Percentiles rank a stretch among this genome's conserved stretches.
Conservation (phyloP, 2,329 filamentous ascomycete species). For the Xylariomycetidae sp. region DNA sequence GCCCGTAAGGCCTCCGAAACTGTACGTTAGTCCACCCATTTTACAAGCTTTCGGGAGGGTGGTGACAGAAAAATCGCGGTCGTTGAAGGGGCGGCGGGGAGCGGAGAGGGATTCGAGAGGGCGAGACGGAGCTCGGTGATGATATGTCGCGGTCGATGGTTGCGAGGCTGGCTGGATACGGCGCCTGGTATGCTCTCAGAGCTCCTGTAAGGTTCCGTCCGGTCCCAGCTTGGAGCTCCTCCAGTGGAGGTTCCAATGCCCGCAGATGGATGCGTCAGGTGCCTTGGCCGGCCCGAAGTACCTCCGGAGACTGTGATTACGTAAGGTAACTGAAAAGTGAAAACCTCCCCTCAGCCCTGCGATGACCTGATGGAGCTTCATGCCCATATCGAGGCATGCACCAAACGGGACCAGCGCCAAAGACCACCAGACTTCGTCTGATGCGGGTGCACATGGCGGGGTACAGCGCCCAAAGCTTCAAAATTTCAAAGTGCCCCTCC, state of each 20-base stretch:
- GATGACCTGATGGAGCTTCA: too few species aligned
- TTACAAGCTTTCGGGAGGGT: not conserved
- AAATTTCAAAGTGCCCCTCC: slow-evolving; percentile 7
- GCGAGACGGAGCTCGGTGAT: slow-evolving; percentile 12
- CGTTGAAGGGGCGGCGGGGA: not conserved
- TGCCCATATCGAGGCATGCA: too few species aligned
- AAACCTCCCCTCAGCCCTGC: too few species aligned
- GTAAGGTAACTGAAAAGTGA: not conserved
- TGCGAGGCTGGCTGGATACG: not conserved
- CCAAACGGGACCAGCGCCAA: too few species aligned
- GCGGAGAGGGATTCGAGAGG: slow-evolving; percentile 6
- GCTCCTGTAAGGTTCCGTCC: too few species aligned
- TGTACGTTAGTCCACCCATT: slow-evolving; percentile 6
- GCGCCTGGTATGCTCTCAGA: too few species aligned
- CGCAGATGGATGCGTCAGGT: slow-evolving; percentile 1
- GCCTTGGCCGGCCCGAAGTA: not conserved
- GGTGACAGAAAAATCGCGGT: slow-evolving; percentile 3
- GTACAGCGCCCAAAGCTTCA: slow-evolving; percentile 6
- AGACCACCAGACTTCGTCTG: too few species aligned
- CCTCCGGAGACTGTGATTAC: not conserved
- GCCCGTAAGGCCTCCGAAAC: slow-evolving; percentile 16
- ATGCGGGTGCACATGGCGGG: too few species aligned
- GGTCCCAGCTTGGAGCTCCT: too few species aligned
- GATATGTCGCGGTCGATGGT: slow-evolving; percentile 14
- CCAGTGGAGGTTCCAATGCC: not conserved